Evolutionary conservation across 2,329 filamentous ascomycete species (phyloP).

Genomic region (Colletotrichum sp.): DNA sequence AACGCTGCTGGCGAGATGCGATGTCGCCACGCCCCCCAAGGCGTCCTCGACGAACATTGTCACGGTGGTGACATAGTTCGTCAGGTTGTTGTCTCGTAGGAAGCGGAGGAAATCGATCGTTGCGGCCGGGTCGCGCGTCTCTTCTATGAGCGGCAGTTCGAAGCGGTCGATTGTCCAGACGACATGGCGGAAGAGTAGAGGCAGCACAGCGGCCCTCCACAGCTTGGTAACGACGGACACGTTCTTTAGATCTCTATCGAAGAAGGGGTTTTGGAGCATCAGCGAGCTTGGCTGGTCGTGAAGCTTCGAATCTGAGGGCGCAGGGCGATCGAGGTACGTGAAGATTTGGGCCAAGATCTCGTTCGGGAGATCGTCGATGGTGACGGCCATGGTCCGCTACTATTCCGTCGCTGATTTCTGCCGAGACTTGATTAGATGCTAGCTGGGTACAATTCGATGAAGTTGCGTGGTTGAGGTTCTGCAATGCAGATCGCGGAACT

Average conservation of each 20-base stretch:
- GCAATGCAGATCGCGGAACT: not conserved
- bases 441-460: not conserved
- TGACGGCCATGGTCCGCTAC: not conserved
- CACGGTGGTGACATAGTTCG: slow-evolving; percentile 45
- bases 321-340: slow-evolving; percentile 52
- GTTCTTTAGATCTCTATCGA: slow-evolving; percentile 54
- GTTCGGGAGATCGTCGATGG: slow-evolving; percentile 54
- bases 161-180: slow-evolving; percentile 43
- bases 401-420: not conserved
- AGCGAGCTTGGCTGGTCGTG: slow-evolving; percentile 51
- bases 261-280: slow-evolving; percentile 40
- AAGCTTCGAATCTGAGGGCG: slow-evolving; percentile 53
- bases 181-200: slow-evolving; percentile 62
- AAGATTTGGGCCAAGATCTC: slow-evolving; percentile 67
- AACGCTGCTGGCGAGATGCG: not conserved
- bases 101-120: slow-evolving; percentile 44
- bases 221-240: slow-evolving; percentile 57
- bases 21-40: not conserved
- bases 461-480: not conserved
- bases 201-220: slow-evolving; percentile 58
- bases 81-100: slow-evolving; percentile 37
- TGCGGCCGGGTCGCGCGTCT: slow-evolving; percentile 24
- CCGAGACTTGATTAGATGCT: not conserved
- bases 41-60: slow-evolving; percentile 40
- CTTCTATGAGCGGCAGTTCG: slow-evolving; percentile 27